These are phyloP conservation scores for Nakaseomyces glabratus DNA, from an alignment of 1,139 yeast species.

Conservation along the genomic window DNA sequence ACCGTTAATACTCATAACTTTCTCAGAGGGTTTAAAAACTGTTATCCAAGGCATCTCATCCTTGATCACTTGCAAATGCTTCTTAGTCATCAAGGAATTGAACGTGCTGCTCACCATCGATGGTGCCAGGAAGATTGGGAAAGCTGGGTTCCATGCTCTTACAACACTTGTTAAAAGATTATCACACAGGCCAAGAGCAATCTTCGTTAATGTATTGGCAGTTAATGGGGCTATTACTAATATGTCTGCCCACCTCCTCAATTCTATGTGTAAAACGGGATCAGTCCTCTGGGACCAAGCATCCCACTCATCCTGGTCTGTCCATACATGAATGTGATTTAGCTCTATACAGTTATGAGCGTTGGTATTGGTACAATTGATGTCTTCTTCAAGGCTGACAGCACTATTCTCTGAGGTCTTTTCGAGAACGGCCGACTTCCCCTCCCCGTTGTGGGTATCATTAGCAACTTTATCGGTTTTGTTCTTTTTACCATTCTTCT, in stretches of 20 bases:
- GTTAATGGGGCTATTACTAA: constrained; percentile 85
- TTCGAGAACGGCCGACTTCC: constrained; percentile 4
- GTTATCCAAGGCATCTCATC: constrained; percentile 65
- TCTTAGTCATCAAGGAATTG: constrained; percentile 83
- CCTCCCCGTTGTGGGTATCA: neutral
- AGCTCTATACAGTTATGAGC: constrained; percentile 33
- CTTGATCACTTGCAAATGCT: constrained; percentile 54
- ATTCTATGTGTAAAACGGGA: constrained; percentile 85
- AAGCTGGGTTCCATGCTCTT: constrained; percentile 85
- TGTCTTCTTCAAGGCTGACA: neutral
- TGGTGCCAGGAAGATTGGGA: constrained; percentile 84
- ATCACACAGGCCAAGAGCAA: constrained; percentile 84
- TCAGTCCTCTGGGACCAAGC: constrained; percentile 80
- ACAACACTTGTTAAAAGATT: constrained; percentile 75
- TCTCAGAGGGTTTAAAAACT: constrained; percentile 83
- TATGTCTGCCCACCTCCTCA: constrained; percentile 92
- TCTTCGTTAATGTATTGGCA: constrained; percentile 86
- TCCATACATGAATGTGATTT: constrained; percentile 66
- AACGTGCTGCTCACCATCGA: constrained; percentile 98
- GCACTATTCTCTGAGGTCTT: neutral
- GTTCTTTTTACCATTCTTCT: constrained; percentile 25
- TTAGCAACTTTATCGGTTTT: constrained; percentile 6
- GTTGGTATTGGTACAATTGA: constrained; percentile 5
- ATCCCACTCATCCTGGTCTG: constrained; percentile 84
- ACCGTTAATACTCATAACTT: constrained; percentile 78